Conservation (phyloP, 2,329 filamentous ascomycete genomes). For the Niveomyces coronatus region DNA sequence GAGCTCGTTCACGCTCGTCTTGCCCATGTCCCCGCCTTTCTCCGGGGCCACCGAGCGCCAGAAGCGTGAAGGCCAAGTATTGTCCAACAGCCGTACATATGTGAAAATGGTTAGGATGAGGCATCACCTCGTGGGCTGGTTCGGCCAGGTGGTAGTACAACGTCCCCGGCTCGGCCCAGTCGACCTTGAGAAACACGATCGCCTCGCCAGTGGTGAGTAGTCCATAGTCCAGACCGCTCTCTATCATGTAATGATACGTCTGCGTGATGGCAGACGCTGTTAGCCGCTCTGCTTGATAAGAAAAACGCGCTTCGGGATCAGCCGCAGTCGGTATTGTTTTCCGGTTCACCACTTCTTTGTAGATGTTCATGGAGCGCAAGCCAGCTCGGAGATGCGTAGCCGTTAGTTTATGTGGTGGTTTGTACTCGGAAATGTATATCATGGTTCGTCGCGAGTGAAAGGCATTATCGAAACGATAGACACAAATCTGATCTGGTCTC, state of each 20-base stretch:
- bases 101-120: conserved; percentile 1
- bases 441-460: conserved; percentile 12
- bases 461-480: conserved; percentile 14
- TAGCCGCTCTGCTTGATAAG: conserved; percentile 26
- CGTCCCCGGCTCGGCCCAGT: conserved; percentile 12
- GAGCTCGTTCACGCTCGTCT: conserved; percentile 12
- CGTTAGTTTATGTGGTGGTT: conserved; percentile 36
- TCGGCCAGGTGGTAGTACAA: conserved; percentile 8
- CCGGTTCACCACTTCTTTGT: conserved; percentile 23
- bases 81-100: conserved; percentile 4
- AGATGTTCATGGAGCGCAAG: conserved; percentile 31
- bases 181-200: conserved; percentile 32
- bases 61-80: conserved; percentile 8
- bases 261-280: conserved; percentile 34
- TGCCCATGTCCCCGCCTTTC: conserved; percentile 10
- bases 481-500: conserved; percentile 24
- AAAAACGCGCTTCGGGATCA: conserved; percentile 21
- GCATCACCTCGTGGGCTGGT: neutral
- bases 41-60: conserved; percentile 1
- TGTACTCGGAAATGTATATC: conserved; percentile 32
- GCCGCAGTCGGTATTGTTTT: conserved; percentile 16
- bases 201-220: conserved; percentile 32
- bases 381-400: conserved; percentile 29
- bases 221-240: conserved; percentile 32
- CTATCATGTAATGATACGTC: conserved; percentile 40